Conservation (phyloP, 192 early-diverging fungal genomes). For the Dissophora globulifera region DNA sequence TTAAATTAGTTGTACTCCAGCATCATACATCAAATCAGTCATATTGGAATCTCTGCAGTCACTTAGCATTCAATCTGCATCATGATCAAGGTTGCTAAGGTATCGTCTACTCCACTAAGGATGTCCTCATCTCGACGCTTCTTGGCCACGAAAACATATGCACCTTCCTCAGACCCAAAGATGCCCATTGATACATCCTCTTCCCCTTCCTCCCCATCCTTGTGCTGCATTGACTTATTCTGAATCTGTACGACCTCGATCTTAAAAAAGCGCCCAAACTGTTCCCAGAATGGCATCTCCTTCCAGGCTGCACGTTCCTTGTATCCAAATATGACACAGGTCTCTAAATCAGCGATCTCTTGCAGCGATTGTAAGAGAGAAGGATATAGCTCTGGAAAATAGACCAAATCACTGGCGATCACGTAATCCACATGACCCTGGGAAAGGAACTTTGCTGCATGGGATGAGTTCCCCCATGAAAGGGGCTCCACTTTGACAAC, state of each 20-base stretch:
- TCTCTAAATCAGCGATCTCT: conserved; percentile 46
- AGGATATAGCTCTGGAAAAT: conserved; percentile 61
- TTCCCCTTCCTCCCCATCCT: conserved; percentile 4
- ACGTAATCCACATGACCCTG: conserved; percentile 54
- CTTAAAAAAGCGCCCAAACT: conserved; percentile 62
- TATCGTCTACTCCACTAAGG: conserved; percentile 56
- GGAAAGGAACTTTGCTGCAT: conserved; percentile 28
- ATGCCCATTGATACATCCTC: conserved; percentile 8
- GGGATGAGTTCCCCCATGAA: conserved; percentile 57
- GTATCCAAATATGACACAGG: conserved; percentile 61
- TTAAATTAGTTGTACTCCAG: too few relatives aligned
- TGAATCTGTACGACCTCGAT: conserved; percentile 56
- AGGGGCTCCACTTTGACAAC: conserved; percentile 41
- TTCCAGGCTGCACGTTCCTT: conserved; percentile 60
- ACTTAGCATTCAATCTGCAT: conserved; percentile 50
- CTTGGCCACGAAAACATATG: conserved; percentile 52
- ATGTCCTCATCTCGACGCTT: conserved; percentile 52
- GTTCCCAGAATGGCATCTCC: conserved; percentile 64
- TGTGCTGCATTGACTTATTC: neutral
- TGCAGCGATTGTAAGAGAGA: conserved; percentile 52
- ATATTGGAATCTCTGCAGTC: too few relatives aligned
- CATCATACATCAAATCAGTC: too few relatives aligned
- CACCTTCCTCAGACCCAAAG: conserved; percentile 55
- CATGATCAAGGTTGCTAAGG: conserved; percentile 59
- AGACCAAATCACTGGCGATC: conserved; percentile 60